phyloP scores from a whole-genome alignment of 2,329 filamentous ascomycete species.

The Alternaria infectoria region DNA sequence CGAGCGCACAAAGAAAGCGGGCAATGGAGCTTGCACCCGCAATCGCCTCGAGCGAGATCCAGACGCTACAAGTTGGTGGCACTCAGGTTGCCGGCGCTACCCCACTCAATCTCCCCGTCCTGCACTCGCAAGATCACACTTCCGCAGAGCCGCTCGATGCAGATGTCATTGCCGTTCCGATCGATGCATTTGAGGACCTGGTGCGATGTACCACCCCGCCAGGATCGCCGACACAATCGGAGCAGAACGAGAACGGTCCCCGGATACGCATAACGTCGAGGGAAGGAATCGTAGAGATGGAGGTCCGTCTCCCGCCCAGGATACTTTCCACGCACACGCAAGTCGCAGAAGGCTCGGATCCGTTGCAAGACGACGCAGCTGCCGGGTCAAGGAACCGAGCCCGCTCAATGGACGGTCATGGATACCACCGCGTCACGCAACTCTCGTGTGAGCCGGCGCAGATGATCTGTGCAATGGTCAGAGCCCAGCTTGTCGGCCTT shows the following conservation, averaged over 20 bases:
- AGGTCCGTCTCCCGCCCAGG: conserved; percentile 45
- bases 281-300: conserved; percentile 48
- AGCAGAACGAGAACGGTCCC: conserved; percentile 41
- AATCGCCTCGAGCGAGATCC: conserved; percentile 6
- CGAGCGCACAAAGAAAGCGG: conserved; percentile 1
- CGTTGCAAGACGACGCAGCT: conserved; percentile 12
- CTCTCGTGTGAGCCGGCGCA: conserved; percentile 43
- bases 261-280: conserved; percentile 49
- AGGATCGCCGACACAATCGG: conserved; percentile 32
- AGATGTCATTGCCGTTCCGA: conserved; percentile 14
- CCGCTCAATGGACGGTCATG: conserved; percentile 5
- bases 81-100: conserved; percentile 29
- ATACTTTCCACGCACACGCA: conserved; percentile 39
- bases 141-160: conserved; percentile 3
- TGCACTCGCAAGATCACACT: conserved; percentile 8
- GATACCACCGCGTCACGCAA: conserved; percentile 44
- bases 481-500: conserved; percentile 40
- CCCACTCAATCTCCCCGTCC: conserved; percentile 28
- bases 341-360: conserved; percentile 18
- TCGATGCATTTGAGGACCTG: conserved; percentile 14
- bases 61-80: conserved; percentile 25
- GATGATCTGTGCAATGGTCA: conserved; percentile 41
- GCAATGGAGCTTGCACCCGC: not conserved
- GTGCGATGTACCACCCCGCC: conserved; percentile 30
- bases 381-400: conserved; percentile 5